Evolutionary conservation across 2,329 filamentous ascomycete genomes (phyloP).

Genomic region (Pseudogymnoascus sp.): DNA sequence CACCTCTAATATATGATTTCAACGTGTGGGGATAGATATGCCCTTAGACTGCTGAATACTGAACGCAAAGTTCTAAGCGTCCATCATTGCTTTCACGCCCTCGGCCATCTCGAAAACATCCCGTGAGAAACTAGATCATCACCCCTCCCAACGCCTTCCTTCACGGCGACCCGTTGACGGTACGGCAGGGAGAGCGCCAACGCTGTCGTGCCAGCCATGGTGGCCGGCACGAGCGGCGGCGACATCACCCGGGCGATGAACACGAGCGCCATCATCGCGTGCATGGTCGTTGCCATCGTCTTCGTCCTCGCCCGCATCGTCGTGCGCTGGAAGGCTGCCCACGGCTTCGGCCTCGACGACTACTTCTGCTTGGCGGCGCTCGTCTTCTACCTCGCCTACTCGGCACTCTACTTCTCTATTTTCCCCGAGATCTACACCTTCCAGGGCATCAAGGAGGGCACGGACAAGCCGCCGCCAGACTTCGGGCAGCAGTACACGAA

Average conservation of each 20-base stretch:
- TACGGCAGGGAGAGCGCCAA: background rate
- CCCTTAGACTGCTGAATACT: background rate
- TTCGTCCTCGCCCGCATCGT: background rate
- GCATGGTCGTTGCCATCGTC: background rate
- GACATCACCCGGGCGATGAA: background rate
- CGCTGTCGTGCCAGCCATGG: background rate
- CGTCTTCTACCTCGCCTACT: background rate
- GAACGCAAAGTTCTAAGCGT: background rate
- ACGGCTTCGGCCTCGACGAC: background rate
- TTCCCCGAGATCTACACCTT: background rate
- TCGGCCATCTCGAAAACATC: background rate
- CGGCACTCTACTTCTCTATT: background rate
- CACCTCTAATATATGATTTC: background rate
- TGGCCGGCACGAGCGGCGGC: background rate
- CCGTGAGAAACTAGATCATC: background rate
- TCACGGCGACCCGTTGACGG: background rate
- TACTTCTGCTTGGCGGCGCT: background rate
- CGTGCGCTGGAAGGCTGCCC: constrained; percentile 8
- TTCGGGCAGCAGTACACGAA: background rate
- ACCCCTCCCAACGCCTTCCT: background rate
- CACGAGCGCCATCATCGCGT: background rate
- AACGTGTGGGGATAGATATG: background rate
- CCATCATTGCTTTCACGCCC: background rate
- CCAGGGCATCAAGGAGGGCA: background rate
- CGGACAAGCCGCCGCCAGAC: background rate